These are phyloP conservation scores for Draba incana DNA, from an alignment of 345 rosid species.

Conservation along the genomic window DNA sequence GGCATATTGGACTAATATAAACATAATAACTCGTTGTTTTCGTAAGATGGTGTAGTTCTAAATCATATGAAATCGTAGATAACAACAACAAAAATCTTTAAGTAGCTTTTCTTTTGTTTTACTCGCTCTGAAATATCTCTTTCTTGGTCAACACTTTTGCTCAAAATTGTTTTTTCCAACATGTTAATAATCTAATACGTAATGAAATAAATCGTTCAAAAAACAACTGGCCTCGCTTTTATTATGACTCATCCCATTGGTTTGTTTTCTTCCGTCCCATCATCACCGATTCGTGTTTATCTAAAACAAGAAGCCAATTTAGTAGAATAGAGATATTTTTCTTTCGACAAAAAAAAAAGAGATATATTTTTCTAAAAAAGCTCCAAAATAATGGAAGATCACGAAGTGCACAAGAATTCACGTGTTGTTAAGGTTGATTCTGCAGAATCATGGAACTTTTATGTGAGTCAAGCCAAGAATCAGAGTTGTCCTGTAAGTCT, in stretches of 20 bases:
- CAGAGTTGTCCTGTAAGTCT: slow-evolving; percentile 69
- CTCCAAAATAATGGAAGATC: slow-evolving; percentile 54
- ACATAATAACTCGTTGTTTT: not conserved
- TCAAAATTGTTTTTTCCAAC: not conserved
- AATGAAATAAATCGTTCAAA: not conserved
- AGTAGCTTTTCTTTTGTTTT: too few species aligned
- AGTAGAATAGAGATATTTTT: too few species aligned
- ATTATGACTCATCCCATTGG: slow-evolving; percentile 8
- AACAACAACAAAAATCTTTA: too few species aligned
- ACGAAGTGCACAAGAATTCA: slow-evolving; percentile 52
- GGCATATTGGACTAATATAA: not conserved
- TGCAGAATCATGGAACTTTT: slow-evolving; percentile 67
- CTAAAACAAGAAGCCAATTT: slow-evolving; percentile 9
- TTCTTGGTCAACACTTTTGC: not conserved
- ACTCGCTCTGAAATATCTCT: too few species aligned
- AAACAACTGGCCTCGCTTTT: slow-evolving; percentile 17
- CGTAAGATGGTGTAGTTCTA: not conserved
- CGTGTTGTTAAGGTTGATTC: slow-evolving; percentile 69
- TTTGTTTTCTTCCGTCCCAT: slow-evolving; percentile 15
- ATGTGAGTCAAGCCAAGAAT: slow-evolving; percentile 59
- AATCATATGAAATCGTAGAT: not conserved
- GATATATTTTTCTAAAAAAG: too few species aligned
- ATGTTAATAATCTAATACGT: not conserved
- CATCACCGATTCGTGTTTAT: slow-evolving; percentile 4
- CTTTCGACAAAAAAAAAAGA: too few species aligned